Conservation (phyloP, 1,284 basidiomycete genomes). For the Cystobasidiaceae sp. region DNA sequence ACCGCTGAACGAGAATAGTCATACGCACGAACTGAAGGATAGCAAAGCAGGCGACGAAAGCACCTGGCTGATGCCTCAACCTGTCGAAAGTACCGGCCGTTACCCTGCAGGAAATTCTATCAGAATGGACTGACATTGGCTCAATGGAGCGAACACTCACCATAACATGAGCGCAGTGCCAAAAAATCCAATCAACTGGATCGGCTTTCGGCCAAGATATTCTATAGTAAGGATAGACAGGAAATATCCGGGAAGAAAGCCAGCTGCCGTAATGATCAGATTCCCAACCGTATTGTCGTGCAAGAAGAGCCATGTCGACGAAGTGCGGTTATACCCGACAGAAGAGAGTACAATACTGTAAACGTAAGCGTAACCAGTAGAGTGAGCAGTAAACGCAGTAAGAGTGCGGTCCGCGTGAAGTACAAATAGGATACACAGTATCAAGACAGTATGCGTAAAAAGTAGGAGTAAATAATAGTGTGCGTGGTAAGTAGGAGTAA, state of each 20-base stretch:
- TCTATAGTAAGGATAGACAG: slow-evolving; percentile 65
- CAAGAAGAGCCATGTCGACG: slow-evolving; percentile 45
- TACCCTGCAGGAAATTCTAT: too few species aligned
- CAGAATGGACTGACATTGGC: too few species aligned
- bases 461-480: too few species aligned
- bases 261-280: slow-evolving; percentile 56
- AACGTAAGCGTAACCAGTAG: too few species aligned
- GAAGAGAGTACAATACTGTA: slow-evolving; percentile 55
- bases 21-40: slow-evolving; percentile 52
- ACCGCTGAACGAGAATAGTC: too few species aligned
- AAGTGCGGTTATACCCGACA: slow-evolving; percentile 52
- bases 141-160: too few species aligned
- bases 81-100: slow-evolving; percentile 31
- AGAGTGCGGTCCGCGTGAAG: too few species aligned
- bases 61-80: slow-evolving; percentile 21
- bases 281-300: slow-evolving; percentile 56
- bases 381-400: too few species aligned
- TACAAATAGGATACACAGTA: too few species aligned
- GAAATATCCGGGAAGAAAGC: slow-evolving; percentile 71
- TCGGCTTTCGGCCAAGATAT: slow-evolving; percentile 64
- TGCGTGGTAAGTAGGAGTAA: too few species aligned
- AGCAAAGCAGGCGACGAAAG: slow-evolving; percentile 73
- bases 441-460: too few species aligned
- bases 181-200: slow-evolving; percentile 51
- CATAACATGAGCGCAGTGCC: slow-evolving; percentile 39